Base-by-base conservation (phyloP, 192 early-diverging fungal species). In the Rhizophlyctis rosea region DNA sequence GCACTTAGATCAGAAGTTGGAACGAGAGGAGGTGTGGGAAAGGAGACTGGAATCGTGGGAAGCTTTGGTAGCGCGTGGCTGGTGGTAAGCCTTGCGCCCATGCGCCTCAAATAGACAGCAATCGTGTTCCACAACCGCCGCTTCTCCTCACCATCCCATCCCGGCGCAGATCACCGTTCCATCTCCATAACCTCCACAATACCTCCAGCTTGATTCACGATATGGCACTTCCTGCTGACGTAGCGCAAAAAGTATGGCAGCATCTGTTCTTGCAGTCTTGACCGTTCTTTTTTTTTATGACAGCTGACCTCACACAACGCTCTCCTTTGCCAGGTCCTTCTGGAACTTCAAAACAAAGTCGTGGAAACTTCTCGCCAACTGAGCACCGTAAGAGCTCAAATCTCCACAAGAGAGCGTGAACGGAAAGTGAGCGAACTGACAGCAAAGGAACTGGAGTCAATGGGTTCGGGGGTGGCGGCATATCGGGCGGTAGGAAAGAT, bases 401-500 rank as follows among this genome's bases (percentile, higher is more conserved):
- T 88, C 34, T 72, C 73, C 50, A 62, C 74, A 27, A 76, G 83
- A 51, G 86, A 87, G 59, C 74, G 88, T 9, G 88, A 91, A 61
- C 80, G 80, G 48, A 78, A 80, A 56, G 75, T 90, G 31, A 76
- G 79, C 30, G 86, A 88, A 49, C 72, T 91, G 30, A 87, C 89
- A 13, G 78, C 76, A 61, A 82, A 78, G 56, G 89, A 91, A 66
- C 79, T 91, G 3, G 66, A 75, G 33, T 51, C 75, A 5, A 70
- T 89, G 4, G 70, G 73, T 23, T 35, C 57, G 7, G 70, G 71
- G 18, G 86, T 81, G 2, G 69, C 72, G 27, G 83, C 88, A 16
- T 91, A 91, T 73, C 81, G 86, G 59, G 76, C 87, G 34, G 80
- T 91, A 28, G 89, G 89, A 1, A 88, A 88, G 59, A 87, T 87